These are phyloP conservation scores for Haplosporangium gracile DNA, from an alignment of 192 early-diverging fungal species.

Conservation along the genomic window DNA sequence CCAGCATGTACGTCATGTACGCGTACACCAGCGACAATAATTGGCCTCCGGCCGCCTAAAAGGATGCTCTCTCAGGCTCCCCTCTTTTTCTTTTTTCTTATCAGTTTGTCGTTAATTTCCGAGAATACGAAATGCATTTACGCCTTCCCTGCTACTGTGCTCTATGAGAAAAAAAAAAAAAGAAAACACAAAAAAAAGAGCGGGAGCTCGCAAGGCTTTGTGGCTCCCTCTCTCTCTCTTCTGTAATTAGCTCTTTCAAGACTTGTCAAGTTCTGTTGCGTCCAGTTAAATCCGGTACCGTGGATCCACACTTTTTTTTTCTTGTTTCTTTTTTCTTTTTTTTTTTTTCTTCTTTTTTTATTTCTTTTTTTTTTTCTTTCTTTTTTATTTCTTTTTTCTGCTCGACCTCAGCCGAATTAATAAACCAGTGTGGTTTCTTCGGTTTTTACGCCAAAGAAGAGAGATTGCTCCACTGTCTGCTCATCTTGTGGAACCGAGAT, in stretches of 20 bases:
- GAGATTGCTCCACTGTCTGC: not conserved
- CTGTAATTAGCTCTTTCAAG: not conserved
- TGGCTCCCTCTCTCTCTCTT: not conserved
- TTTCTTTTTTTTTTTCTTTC: not conserved
- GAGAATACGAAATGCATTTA: not conserved
- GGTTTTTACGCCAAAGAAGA: not conserved
- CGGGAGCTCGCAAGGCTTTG: not conserved
- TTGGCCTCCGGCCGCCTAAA: conserved; percentile 51
- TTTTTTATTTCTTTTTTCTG: not conserved
- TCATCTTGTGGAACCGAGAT: conserved; percentile 4
- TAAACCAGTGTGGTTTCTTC: no score
- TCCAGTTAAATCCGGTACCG: no score
- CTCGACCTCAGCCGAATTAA: not conserved
- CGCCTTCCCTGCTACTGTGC: not conserved
- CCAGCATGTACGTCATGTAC: conserved; percentile 48
- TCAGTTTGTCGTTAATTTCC: not conserved
- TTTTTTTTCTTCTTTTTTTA: not conserved
- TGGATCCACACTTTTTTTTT: not conserved
- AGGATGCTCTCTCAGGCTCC: not conserved
- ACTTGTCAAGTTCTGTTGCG: not conserved
- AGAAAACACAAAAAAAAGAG: not conserved
- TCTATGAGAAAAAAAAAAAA: not conserved
- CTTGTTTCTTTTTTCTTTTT: not conserved
- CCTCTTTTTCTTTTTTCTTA: not conserved
- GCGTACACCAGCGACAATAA: conserved; percentile 53